phyloP scores from a whole-genome alignment of 352 stramenopile species.

The Phytophthora pseudosyringae region DNA sequence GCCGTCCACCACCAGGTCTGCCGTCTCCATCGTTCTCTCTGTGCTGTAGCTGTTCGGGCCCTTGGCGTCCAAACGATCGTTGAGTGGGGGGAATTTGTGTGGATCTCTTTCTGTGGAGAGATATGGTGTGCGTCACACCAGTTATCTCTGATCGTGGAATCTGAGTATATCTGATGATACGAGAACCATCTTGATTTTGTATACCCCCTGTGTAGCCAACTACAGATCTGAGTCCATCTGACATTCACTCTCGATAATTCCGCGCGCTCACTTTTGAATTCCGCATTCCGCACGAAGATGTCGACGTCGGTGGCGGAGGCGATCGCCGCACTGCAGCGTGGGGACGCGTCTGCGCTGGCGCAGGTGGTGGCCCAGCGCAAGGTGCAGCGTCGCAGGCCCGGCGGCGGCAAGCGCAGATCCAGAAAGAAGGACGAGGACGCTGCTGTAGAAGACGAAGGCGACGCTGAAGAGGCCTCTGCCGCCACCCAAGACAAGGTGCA shows the following conservation, averaged over 20 bases:
- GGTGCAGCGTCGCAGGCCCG: slow-evolving; percentile 29
- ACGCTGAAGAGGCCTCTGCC: slow-evolving; percentile 9
- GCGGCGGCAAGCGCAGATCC: slow-evolving; percentile 26
- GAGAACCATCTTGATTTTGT: not conserved
- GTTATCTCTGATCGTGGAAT: not conserved
- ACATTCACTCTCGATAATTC: not conserved
- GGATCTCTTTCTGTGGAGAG: slow-evolving; percentile 39
- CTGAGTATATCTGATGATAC: not conserved
- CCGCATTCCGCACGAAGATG: slow-evolving; percentile 10
- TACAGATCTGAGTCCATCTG: not conserved
- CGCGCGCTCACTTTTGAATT: slow-evolving; percentile 32
- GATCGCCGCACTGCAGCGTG: slow-evolving; percentile 45
- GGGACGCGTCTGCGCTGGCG: slow-evolving; percentile 43
- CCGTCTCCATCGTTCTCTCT: slow-evolving; percentile 55
- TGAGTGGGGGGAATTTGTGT: slow-evolving; percentile 53
- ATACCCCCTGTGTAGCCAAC: too few relatives aligned
- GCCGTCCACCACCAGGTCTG: slow-evolving; percentile 90
- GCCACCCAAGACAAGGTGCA: slow-evolving; percentile 11
- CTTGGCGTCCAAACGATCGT: slow-evolving; percentile 42
- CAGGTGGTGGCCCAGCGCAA: slow-evolving; percentile 46
- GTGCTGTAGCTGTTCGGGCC: slow-evolving; percentile 18
- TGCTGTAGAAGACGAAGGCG: slow-evolving; percentile 13
- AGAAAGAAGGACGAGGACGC: slow-evolving; percentile 39
- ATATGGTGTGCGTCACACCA: slow-evolving; percentile 7
- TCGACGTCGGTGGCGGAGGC: slow-evolving; percentile 41